A percentile compares a stretch with the other conserved stretches of the same genome.
These are phyloP conservation scores for Pyrenophora graminea DNA, from an alignment of 2,329 filamentous ascomycete genomes.

Conservation along the genomic window DNA sequence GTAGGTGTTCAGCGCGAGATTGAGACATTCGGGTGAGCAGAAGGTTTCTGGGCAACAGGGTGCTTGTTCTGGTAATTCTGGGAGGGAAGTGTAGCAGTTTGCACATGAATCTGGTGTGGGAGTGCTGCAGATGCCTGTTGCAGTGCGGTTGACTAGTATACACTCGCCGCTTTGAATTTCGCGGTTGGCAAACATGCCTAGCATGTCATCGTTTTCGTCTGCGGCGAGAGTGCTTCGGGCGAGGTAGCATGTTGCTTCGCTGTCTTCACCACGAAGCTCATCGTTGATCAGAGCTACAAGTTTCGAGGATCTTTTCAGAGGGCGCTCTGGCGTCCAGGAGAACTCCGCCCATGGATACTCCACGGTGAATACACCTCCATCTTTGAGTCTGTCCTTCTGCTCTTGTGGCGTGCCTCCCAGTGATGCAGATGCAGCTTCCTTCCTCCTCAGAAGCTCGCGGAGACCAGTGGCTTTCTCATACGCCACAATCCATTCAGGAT, in stretches of 20 bases:
- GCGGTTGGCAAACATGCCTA: constrained; percentile 14
- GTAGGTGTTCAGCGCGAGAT: constrained; percentile 28
- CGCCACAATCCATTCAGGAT: not conserved
- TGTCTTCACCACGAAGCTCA: not conserved
- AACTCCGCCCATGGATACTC: constrained; percentile 21
- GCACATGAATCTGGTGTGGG: constrained; percentile 15
- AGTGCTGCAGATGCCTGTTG: constrained; percentile 22
- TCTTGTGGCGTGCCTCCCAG: constrained; percentile 11
- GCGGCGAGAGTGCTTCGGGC: constrained; percentile 6
- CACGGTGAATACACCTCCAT: constrained; percentile 20
- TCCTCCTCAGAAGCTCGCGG: constrained; percentile 9
- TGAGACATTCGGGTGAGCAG: constrained; percentile 32
- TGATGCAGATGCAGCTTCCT: constrained; percentile 10
- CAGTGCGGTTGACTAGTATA: constrained; percentile 16
- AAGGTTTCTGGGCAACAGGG: constrained; percentile 27
- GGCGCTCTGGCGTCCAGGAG: constrained; percentile 15
- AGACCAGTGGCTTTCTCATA: constrained; percentile 5
- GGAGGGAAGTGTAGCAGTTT: constrained; percentile 29
- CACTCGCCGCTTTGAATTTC: constrained; percentile 17
- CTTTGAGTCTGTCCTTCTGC: constrained; percentile 17
- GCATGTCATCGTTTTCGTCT: constrained; percentile 8
- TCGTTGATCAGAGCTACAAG: constrained; percentile 10
- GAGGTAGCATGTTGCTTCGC: constrained; percentile 3
- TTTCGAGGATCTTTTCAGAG: constrained; percentile 5
- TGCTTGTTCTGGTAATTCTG: constrained; percentile 16